phyloP scores from a whole-genome alignment of 2,329 filamentous ascomycete species.

The Penicillium frequentans region DNA sequence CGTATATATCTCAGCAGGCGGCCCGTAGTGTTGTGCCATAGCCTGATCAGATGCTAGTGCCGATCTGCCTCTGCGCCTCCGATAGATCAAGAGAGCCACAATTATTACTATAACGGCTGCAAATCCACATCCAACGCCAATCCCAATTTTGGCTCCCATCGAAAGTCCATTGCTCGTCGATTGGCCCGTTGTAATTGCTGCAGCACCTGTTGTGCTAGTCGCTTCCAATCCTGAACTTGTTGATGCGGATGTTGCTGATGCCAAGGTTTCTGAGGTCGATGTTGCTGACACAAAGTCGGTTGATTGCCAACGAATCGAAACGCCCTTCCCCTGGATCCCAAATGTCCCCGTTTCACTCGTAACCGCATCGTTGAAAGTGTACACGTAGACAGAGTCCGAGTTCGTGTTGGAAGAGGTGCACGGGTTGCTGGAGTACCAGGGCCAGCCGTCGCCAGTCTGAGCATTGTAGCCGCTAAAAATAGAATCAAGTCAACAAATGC shows the following conservation, averaged over 20 bases:
- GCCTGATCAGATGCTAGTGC: not conserved
- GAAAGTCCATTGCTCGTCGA: not conserved
- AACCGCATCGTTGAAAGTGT: not conserved
- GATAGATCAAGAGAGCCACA: not conserved
- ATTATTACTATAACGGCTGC: not conserved
- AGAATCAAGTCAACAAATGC: not conserved
- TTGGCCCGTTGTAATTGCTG: not conserved
- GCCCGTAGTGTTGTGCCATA: not conserved
- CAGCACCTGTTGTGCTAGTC: not conserved
- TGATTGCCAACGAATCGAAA: slow-evolving; percentile 7
- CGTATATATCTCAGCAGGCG: too few relatives aligned
- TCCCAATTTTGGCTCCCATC: slow-evolving; percentile 1
- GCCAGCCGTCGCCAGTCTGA: slow-evolving; percentile 2
- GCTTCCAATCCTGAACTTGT: not conserved
- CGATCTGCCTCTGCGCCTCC: not conserved
- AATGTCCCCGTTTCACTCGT: not conserved
- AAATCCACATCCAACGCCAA: slow-evolving; percentile 2
- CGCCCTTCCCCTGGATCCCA: slow-evolving; percentile 1
- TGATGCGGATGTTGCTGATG: not conserved
- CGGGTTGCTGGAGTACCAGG: slow-evolving; percentile 2
- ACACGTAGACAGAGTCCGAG: not conserved
- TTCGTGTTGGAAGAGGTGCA: slow-evolving; percentile 4
- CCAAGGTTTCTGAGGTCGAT: not conserved
- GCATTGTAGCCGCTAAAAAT: slow-evolving; percentile 1
- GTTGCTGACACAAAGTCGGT: not conserved